phyloP scores from a whole-genome alignment of 1,139 yeast species.

The Kodamaea plutei region DNA sequence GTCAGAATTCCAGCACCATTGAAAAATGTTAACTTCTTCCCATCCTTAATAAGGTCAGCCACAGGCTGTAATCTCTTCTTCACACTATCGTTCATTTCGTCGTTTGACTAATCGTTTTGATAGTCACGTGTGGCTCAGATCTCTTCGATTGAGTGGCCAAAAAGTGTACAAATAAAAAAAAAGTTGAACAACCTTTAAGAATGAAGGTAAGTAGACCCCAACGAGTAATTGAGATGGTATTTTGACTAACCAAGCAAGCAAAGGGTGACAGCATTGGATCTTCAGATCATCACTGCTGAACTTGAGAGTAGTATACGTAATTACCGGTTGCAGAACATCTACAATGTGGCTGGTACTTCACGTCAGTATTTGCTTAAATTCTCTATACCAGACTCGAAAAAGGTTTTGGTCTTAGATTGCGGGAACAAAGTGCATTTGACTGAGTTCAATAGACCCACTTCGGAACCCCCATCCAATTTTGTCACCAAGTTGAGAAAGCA shows the following conservation, averaged over 20 bases:
- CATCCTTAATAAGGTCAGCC: constrained; percentile 10
- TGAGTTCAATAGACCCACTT: constrained; percentile 73
- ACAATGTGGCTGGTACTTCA: constrained; percentile 69
- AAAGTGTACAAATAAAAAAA: no score
- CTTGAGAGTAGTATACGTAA: constrained; percentile 52
- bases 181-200: no score
- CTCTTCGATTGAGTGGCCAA: no score
- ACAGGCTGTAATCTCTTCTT: constrained; percentile 9
- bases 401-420: constrained; percentile 72
- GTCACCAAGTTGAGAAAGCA: constrained; percentile 84
- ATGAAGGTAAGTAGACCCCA: constrained; percentile 8
- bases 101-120: no score
- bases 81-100: constrained; percentile 5
- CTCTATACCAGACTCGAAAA: constrained; percentile 78
- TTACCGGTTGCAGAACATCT: constrained; percentile 78
- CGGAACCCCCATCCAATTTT: constrained; percentile 80
- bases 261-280: constrained; percentile 80
- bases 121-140: no score
- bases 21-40: constrained; percentile 41
- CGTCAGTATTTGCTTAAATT: constrained; percentile 79
- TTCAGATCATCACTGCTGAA: constrained; percentile 68
- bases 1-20: constrained; percentile 96
- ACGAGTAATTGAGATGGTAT: no score
- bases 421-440: constrained; percentile 82
- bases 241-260: no score